Base-by-base conservation (phyloP, 495 filamentous ascomycete genomes). In the Penicillium goetzii region DNA sequence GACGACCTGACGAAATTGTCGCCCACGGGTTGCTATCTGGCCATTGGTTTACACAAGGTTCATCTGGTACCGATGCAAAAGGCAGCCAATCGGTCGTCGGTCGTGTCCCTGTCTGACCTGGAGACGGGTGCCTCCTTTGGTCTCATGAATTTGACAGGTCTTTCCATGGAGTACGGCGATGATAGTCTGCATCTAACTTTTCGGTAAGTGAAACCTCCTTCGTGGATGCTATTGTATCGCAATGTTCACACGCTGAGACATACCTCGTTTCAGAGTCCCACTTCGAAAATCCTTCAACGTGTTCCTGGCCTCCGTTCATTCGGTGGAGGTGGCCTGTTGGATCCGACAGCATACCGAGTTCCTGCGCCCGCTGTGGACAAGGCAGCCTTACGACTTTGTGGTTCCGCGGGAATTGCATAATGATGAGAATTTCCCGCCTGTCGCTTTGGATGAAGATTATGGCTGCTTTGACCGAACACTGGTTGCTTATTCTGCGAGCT, bases 141-240 rank as follows among this genome's bases (percentile, higher is more conserved):
- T 4, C 81, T 96, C 49, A 86, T 96, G 65, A 90, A 89, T 15
- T 76, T 99, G 53, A 86, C 85, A 26, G 81, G 82, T 15, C 74
- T 94, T 36, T 85, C 83, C 23, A 83, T 93, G 70, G 86, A 88
- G 52, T 83, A 86, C 61, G 82, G 81, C 40, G 92, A 97, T 68
- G 93, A 99, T 77, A 87, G 89, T 21, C 92, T 99, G 72, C 89
- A 92, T 63, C 80, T 97, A 19, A 86, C 87, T 4, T 97, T 97
- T 70, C 86, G 92, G 83, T 90, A 80, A 78, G 81, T 51, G 30
- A 63, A 56, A 51, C 7, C 15, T 43, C 8, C 1, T 9, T 59
- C 5, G n/a, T 36, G 38, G 19, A 17, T 23, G 34, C 3, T 1
- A 8, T 38, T 32, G 23, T 12, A 17, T 41, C 43, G 6, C 34